Conservation (phyloP, 2,329 filamentous ascomycete species). For the Diplodia corticola region DNA sequence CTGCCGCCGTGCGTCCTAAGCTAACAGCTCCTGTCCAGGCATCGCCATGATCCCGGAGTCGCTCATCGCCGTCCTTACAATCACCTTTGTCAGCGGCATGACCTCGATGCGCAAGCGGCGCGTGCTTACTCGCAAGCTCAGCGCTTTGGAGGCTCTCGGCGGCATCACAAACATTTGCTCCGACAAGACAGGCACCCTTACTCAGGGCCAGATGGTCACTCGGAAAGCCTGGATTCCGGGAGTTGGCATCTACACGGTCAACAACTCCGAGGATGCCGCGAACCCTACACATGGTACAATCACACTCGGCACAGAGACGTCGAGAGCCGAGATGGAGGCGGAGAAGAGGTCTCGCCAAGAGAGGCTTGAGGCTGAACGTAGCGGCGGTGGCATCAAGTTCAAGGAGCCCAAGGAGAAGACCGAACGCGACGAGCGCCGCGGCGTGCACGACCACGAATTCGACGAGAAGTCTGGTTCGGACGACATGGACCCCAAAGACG, state of each 20-base stretch:
- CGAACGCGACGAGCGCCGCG: constrained; percentile 26
- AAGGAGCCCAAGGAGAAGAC: constrained; percentile 34
- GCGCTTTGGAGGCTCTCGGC: constrained; percentile 39
- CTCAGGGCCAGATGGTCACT: constrained; percentile 39
- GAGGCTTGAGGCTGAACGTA: constrained; percentile 28
- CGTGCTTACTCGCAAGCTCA: constrained; percentile 40
- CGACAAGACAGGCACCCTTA: constrained; percentile 52
- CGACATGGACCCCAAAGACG: constrained; percentile 29
- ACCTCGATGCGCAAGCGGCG: constrained; percentile 39
- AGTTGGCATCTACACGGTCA: constrained; percentile 37
- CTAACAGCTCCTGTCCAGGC: constrained; percentile 27
- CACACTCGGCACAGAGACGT: constrained; percentile 27
- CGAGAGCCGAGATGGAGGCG: constrained; percentile 33
- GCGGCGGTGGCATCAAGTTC: constrained; percentile 30
- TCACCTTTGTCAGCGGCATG: constrained; percentile 41
- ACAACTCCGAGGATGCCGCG: constrained; percentile 32
- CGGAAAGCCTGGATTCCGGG: constrained; percentile 39
- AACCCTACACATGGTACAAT: constrained; percentile 37
- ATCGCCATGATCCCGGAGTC: constrained; percentile 40
- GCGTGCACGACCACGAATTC: constrained; percentile 18
- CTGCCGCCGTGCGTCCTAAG: background rate
- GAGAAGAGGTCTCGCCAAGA: constrained; percentile 27
- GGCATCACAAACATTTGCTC: constrained; percentile 50
- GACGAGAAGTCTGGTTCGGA: constrained; percentile 21
- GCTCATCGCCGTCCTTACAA: constrained; percentile 36